Conservation (phyloP, 108 stramenopile genomes). For the Nannochloropsis oceanica region DNA sequence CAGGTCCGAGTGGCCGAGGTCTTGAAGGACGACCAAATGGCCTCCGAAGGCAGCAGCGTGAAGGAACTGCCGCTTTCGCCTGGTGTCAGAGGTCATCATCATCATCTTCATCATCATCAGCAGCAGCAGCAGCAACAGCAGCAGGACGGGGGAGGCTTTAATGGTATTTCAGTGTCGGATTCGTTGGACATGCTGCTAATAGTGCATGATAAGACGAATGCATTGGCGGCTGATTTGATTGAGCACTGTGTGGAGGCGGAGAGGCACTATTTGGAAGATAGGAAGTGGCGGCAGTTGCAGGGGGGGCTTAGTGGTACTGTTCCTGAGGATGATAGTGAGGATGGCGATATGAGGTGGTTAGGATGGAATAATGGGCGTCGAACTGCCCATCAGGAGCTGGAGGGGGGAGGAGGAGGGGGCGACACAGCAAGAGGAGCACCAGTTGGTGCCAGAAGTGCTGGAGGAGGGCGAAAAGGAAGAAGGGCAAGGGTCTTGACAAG, state of each 20-base stretch:
- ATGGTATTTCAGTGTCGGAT: not conserved
- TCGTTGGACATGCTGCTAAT: slow-evolving; percentile 10
- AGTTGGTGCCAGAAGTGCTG: not conserved
- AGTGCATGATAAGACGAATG: slow-evolving; percentile 5
- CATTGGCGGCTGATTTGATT: not conserved
- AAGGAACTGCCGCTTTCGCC: no score
- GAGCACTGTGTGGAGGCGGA: not conserved
- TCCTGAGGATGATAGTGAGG: not conserved
- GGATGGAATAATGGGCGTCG: not conserved
- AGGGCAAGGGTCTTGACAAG: not conserved
- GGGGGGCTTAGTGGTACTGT: not conserved
- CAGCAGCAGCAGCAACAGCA: no score
- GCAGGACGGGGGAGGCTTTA: no score
- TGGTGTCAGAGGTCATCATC: no score
- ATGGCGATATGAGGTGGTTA: not conserved
- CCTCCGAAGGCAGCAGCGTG: no score
- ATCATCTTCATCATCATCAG: no score
- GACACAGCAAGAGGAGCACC: not conserved
- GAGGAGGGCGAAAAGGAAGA: no score
- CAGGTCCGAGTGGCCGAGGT: slow-evolving; percentile 12
- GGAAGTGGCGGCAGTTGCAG: not conserved
- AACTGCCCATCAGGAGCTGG: not conserved
- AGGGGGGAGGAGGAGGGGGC: not conserved
- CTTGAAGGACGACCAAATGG: not conserved
- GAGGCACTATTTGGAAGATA: not conserved